Percentiles rank a stretch among this genome's conserved stretches.
Conservation (phyloP, 2,329 filamentous ascomycete species). For the Colletotrichum sp. region DNA sequence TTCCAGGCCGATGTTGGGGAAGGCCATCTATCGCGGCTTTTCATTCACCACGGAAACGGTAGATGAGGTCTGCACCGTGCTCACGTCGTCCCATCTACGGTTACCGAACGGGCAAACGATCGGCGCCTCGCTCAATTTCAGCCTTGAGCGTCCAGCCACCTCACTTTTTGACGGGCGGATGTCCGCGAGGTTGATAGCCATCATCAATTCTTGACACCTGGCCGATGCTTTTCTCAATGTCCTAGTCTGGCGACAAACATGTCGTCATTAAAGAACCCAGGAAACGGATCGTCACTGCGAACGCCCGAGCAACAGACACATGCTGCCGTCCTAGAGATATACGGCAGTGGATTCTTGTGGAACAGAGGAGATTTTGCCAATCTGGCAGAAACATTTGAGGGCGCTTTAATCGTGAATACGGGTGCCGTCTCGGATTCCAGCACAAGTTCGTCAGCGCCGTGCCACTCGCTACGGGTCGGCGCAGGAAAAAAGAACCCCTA, state of each 20-base stretch:
- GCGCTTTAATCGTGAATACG: background rate
- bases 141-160: background rate
- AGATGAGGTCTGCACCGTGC: constrained; percentile 4
- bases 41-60: constrained; percentile 15
- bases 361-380: background rate
- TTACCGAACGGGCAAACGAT: background rate
- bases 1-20: background rate
- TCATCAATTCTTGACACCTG: constrained; percentile 2
- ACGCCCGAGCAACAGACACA: background rate
- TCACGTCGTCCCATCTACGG: background rate
- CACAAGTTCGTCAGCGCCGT: background rate
- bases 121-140: background rate
- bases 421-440: background rate
- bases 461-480: background rate
- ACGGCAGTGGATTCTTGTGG: background rate
- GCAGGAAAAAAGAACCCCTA: background rate
- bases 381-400: constrained; percentile 1
- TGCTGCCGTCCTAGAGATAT: background rate
- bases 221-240: background rate
- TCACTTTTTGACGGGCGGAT: background rate
- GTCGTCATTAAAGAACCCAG: background rate
- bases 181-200: background rate
- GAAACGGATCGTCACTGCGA: background rate
- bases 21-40: background rate
- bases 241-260: background rate